These are phyloP conservation scores for Ceriops decandra DNA, from an alignment of 345 rosid species.

Conservation along the genomic window DNA sequence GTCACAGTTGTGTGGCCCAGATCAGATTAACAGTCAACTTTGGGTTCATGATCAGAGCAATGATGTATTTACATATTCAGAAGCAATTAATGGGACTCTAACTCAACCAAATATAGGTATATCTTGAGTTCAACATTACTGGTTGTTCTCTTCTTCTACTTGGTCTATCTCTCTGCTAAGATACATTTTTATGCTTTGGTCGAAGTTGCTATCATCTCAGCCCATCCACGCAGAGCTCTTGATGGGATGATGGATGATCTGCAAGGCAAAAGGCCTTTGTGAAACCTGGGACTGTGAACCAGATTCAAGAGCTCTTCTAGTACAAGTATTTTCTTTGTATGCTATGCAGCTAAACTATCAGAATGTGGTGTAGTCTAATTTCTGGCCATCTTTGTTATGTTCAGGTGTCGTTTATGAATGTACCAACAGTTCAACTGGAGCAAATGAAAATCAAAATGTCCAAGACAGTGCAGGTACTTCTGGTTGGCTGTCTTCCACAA, in stretches of 20 bases:
- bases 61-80: constrained; percentile 19
- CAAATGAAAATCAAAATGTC: constrained; percentile 28
- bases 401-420: constrained; percentile 40
- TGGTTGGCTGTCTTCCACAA: constrained; percentile 53
- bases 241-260: constrained; percentile 43
- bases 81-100: constrained; percentile 17
- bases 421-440: constrained; percentile 14
- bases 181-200: constrained; percentile 28
- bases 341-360: neutral
- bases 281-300: constrained; percentile 36
- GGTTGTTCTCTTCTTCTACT: constrained; percentile 15
- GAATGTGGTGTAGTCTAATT: constrained; percentile 17
- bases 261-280: constrained; percentile 34
- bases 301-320: constrained; percentile 45
- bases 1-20: constrained; percentile 16
- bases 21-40: constrained; percentile 28
- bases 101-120: constrained; percentile 48
- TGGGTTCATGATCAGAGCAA: constrained; percentile 42
- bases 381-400: constrained; percentile 23
- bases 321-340: constrained; percentile 33
- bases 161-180: constrained; percentile 28
- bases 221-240: constrained; percentile 45
- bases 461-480: constrained; percentile 30
- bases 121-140: constrained; percentile 13
- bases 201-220: constrained; percentile 39